phyloP scores from a whole-genome alignment of 129 eudicot genomes.

The Pseudognaphalium luteoalbum region DNA sequence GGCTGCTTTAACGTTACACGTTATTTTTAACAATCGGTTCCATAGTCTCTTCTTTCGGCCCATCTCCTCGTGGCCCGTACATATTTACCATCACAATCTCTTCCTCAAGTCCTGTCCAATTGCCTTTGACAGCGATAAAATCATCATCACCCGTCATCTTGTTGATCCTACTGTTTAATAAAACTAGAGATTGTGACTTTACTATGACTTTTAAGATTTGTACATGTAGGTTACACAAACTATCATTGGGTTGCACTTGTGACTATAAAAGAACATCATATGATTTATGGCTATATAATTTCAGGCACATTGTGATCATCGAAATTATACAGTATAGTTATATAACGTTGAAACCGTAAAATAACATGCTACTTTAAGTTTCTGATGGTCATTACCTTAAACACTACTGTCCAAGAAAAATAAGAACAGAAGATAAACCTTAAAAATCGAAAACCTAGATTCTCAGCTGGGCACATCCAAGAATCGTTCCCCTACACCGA shows the following conservation, averaged over 20 bases:
- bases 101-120: too few relatives aligned
- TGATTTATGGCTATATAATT: constrained; percentile 8
- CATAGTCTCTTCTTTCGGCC: too few relatives aligned
- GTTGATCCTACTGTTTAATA: too few relatives aligned
- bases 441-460: constrained; percentile 40
- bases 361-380: constrained; percentile 18
- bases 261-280: neutral
- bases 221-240: neutral
- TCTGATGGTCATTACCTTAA: constrained; percentile 19
- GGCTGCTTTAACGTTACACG: too few relatives aligned
- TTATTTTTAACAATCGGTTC: too few relatives aligned
- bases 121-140: too few relatives aligned
- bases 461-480: constrained; percentile 83
- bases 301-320: neutral
- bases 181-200: neutral
- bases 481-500: constrained; percentile 71
- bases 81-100: too few relatives aligned
- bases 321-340: constrained; percentile 14
- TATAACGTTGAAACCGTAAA: neutral
- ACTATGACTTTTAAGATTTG: too few relatives aligned
- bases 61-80: too few relatives aligned
- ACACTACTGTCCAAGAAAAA: constrained; percentile 14
- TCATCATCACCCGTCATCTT: too few relatives aligned
- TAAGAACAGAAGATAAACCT: neutral
- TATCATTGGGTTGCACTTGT: neutral